Evolutionary conservation across 768 basidiomycete genomes (phyloP).

Genomic region (Chiua virens): DNA sequence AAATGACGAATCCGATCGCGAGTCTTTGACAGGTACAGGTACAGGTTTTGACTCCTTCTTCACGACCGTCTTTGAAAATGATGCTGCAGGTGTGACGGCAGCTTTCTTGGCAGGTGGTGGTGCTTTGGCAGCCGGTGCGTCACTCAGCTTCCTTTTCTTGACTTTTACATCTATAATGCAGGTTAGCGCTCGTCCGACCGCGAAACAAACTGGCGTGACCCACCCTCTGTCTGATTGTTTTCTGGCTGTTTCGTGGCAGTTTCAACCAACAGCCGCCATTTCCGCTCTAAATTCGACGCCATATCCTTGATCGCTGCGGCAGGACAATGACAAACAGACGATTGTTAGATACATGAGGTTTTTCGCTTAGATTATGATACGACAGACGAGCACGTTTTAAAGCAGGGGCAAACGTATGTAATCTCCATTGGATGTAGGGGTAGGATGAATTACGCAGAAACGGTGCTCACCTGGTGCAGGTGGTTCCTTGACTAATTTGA

Average conservation of each 20-base stretch:
- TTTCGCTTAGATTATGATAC: constrained; percentile 34
- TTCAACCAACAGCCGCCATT: constrained; percentile 71
- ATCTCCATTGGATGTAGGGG: constrained; percentile 26
- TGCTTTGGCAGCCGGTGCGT: constrained; percentile 44
- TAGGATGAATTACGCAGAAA: constrained; percentile 14
- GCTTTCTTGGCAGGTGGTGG: constrained; percentile 66
- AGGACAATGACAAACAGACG: constrained; percentile 41
- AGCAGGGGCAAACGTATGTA: constrained; percentile 30
- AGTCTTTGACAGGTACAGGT: constrained; percentile 57
- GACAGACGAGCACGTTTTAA: constrained; percentile 29
- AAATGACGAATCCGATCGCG: constrained; percentile 84
- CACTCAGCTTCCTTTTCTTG: constrained; percentile 77
- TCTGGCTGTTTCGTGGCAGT: constrained; percentile 46
- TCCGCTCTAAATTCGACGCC: constrained; percentile 83
- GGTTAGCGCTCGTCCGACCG: constrained; percentile 25
- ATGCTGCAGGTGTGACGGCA: constrained; percentile 39
- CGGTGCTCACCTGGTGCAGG: constrained; percentile 74
- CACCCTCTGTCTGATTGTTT: constrained; percentile 61
- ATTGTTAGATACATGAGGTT: constrained; percentile 67
- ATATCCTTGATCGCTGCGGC: constrained; percentile 87
- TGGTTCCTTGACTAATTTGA: constrained; percentile 73
- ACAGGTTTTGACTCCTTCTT: constrained; percentile 57
- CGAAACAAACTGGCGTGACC: constrained; percentile 55
- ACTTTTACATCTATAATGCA: constrained; percentile 47
- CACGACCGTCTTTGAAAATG: constrained; percentile 34